Evolutionary conservation across 2,329 filamentous ascomycete species (phyloP).

Genomic region (Periconia sp.): DNA sequence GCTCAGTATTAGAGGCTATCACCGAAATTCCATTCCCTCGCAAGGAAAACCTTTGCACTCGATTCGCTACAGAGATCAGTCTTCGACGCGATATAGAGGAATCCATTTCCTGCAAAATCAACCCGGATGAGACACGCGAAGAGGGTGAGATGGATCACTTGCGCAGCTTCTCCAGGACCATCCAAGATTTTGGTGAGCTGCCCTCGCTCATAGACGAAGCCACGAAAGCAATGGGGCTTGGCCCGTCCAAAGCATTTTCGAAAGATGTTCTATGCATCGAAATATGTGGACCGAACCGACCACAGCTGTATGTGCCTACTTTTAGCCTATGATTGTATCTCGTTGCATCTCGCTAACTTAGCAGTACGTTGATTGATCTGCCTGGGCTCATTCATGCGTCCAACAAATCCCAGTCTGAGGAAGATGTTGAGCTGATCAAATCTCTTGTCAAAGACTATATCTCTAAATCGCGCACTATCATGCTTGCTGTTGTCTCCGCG

Average conservation of each 20-base stretch:
- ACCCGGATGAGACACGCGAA: conserved; percentile 33
- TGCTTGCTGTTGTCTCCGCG: conserved; percentile 34
- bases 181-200: conserved; percentile 47
- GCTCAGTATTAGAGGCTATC: conserved; percentile 53
- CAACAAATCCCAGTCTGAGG: conserved; percentile 23
- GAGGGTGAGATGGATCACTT: conserved; percentile 35
- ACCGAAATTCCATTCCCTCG: conserved; percentile 62
- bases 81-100: conserved; percentile 35
- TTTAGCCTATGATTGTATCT: not conserved
- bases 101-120: conserved; percentile 40
- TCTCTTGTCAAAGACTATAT: conserved; percentile 30
- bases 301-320: conserved; percentile 17
- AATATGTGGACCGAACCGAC: conserved; percentile 44
- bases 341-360: not conserved
- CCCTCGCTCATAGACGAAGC: conserved; percentile 55
- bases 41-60: conserved; percentile 59
- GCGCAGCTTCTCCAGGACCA: conserved; percentile 38
- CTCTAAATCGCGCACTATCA: conserved; percentile 29
- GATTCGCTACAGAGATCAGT: conserved; percentile 59
- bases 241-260: conserved; percentile 37
- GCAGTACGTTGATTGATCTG: conserved; percentile 47
- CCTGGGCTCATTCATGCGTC: conserved; percentile 48
- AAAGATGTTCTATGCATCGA: conserved; percentile 47
- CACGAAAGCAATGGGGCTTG: conserved; percentile 53
- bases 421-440: conserved; percentile 25